These are phyloP conservation scores for Chaetomidium leptoderma DNA, from an alignment of 495 filamentous ascomycete genomes.

Conservation along the genomic window DNA sequence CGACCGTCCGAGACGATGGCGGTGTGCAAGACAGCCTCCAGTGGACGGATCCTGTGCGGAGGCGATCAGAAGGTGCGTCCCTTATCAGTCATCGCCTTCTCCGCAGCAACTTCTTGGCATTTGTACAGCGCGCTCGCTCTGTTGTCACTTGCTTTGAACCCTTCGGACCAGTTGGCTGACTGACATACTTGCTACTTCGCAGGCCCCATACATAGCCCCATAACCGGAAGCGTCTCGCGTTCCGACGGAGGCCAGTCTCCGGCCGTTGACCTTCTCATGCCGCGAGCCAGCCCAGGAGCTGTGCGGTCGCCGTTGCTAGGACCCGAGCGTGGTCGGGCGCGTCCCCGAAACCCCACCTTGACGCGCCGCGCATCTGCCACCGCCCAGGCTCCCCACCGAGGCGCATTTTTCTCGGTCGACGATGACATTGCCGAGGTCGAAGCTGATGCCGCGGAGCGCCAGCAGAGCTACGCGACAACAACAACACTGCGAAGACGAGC, in stretches of 20 bases:
- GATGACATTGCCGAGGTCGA: conserved; percentile 85
- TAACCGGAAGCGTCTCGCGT: conserved; percentile 21
- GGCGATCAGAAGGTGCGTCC: conserved; percentile 47
- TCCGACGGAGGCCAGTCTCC: conserved; percentile 30
- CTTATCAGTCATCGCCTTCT: conserved; percentile 9
- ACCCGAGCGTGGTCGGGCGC: conserved; percentile 52
- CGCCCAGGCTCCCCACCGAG: conserved; percentile 66
- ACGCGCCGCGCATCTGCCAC: conserved; percentile 70
- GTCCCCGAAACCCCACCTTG: conserved; percentile 67
- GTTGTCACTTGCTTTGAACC: background rate
- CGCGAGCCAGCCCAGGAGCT: conserved; percentile 31
- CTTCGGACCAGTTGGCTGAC: background rate
- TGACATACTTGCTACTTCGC: background rate
- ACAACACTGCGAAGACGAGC: conserved; percentile 71
- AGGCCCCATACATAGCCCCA: conserved; percentile 33
- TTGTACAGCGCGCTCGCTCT: background rate
- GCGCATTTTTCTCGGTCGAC: conserved; percentile 89
- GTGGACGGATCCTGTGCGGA: conserved; percentile 48
- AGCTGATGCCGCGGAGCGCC: conserved; percentile 43
- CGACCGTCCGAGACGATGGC: conserved; percentile 32
- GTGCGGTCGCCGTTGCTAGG: conserved; percentile 52
- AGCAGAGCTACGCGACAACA: conserved; percentile 54
- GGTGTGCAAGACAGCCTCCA: conserved; percentile 39
- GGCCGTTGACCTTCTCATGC: conserved; percentile 22
- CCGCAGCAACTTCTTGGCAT: conserved; percentile 1